Evolutionary conservation across 108 stramenopile genomes (phyloP), one percentile per base, ranked within the genome.

Genomic region (Skeletonema menzelii): DNA sequence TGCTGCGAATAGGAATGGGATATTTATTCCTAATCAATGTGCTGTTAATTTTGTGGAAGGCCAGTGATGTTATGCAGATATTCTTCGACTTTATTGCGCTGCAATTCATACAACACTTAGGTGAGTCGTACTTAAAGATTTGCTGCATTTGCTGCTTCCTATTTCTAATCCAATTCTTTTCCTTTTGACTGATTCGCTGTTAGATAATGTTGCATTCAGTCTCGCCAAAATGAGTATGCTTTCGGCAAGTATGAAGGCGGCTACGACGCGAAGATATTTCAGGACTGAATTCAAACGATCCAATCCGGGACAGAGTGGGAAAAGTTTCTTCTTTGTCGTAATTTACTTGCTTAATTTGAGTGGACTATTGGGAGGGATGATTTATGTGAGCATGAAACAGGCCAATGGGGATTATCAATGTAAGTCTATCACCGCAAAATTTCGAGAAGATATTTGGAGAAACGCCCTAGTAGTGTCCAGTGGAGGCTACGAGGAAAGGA

Each of bases 51-150:
- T 32, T 32, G 31, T 7, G 31, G n/a, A n/a, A 57, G n/a, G 56
- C 56, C 15, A 57, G 13, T 5, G 24, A 32, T 20, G 59, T 59
- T 2, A 19, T 59, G 19, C 5, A 0, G 8, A 59, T 59, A 1
- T 59, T 59, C 7, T 59, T 20, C 8, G 59, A 59, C 7, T 28
- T 59, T 5, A n/a, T 59, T 11, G 59, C 59, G 5, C 27, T 59
- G 19, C 59, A 59, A 20, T 59, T 59, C 17, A 20, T 59, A 28
- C 59, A 59, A 20, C 59, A 59, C n/a, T 20, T 59, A 6, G 59
- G 65, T 49, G 35, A 47, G 46, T 47, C n/a, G 5, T 17, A n/a
- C n/a, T 47, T 5, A 5, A 5, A 3, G 17, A 47, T 4, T 46
- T 11, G n/a, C n/a, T 47, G n/a, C 35, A 12, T 12, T 12, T 12